Base-by-base conservation (phyloP, 768 basidiomycete species). In the Lyophyllum shimeji region DNA sequence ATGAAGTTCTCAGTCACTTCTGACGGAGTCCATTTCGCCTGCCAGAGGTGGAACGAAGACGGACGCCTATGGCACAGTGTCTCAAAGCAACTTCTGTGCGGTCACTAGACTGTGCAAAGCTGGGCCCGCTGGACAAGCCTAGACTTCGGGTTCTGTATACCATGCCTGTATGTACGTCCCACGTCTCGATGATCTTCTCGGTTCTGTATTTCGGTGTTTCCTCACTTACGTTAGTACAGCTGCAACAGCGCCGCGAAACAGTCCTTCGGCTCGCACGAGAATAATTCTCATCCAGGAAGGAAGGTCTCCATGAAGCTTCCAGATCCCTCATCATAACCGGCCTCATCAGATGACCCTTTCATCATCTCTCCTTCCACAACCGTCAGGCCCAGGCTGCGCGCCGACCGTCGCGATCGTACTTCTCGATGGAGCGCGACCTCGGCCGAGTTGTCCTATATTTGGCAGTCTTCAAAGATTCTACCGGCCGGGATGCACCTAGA, bases 401-500 rank as follows among this genome's bases (percentile, higher is more conserved):
- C 20, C 82, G 83, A 1, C 81, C 86, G 0, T 89, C 86, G n/a
- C n/a, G n/a, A n/a, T n/a, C n/a, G 0, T 95, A 93, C 71, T 92
- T 94, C 65, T 75, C 81, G 39, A 78, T 95, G 18, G 93, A 95
- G 67, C 75, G 73, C 12, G 76, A 81, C 50, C 79, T 81, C 12
- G 93, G 92, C 0, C 80, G 86, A 18, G 91, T n/a, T 94, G 39
- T 60, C 94, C 11, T 82, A 93, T 18, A n/a, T 90, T 95, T 66
- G 93, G 95, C 67, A 90, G 88, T 61, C 76, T 94, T 90, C 87
- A 52, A 95, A 95, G 72, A 74, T 93, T 33, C 75, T 86, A 27
- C 82, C 83, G 3, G 77, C 85, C 17, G 87, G 89, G 1, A 82
- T 1, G 91, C 88, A 1, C 90, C 93, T 4, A 76, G 76, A 37